Base-by-base conservation (phyloP, 1,139 yeast genomes). In the Suhomyces terraborum region DNA sequence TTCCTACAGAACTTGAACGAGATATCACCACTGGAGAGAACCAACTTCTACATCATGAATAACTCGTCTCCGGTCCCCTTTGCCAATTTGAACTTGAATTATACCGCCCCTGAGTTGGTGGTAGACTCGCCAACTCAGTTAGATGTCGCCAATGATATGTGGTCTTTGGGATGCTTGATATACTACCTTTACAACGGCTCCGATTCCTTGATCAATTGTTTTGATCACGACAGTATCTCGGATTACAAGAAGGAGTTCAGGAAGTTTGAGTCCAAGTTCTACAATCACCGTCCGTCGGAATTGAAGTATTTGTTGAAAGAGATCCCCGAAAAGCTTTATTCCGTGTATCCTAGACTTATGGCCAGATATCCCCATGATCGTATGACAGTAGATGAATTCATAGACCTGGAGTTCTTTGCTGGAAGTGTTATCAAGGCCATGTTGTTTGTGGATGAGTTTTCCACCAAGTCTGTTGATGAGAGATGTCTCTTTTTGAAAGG, bases 381-480 rank as follows among this genome's bases (percentile, higher is more conserved):
- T 64, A 43, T 74, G 43, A 55, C 77, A 48, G 59, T 80, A 55
- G 74, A 80, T 61, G 72, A 75, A 58, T 58, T 84, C 67, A 60
- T 73, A 8, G 73, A 69, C 31, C 77, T 80, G 16, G 79, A 75
- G 30, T 77, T 67, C 49, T 87, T 86, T 59, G 86, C 88, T 61
- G 94, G 91, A 47, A 87, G 93, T 41, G 67, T 91, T 39, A 82
- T 93, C 41, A 84, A 87, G 56, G 84, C 95, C 3, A 75, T 93
- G 71, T 80, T 85, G 62, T 84, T 86, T 54, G 63, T 93, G 36
- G 98, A 91, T 58, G 95, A 88, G 46, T 83, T 88, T 49, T 79
- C 91, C 7, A 88, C 96, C 1, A 84, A 87, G 51, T 65, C 83
- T 2, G 66, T 73, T 3, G 76, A 77, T 10, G 97, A 91, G 45